These are phyloP conservation scores for Pseudopithomyces maydicus DNA, from an alignment of 2,329 filamentous ascomycete genomes.

Conservation along the genomic window DNA sequence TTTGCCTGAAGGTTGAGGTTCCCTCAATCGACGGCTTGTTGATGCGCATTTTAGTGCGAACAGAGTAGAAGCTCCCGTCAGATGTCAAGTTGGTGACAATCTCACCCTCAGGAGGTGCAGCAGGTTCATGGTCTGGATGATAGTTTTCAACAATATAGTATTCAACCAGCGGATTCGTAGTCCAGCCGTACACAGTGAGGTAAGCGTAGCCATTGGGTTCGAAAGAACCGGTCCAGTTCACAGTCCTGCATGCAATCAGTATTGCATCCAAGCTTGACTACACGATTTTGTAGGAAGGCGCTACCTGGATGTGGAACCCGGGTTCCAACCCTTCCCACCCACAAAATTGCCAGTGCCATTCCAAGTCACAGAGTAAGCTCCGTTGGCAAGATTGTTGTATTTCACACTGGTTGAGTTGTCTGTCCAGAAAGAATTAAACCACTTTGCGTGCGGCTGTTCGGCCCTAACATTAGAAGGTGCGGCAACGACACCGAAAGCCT, in stretches of 20 bases:
- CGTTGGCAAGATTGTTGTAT: neutral
- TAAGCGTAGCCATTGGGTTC: constrained; percentile 27
- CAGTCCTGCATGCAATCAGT: neutral
- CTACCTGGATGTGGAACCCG: neutral
- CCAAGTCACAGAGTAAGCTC: neutral
- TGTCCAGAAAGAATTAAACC: neutral
- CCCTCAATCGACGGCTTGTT: constrained; percentile 60
- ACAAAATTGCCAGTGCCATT: neutral
- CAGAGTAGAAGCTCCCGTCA: constrained; percentile 59
- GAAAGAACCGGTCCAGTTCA: constrained; percentile 27
- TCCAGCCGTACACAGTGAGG: constrained; percentile 61
- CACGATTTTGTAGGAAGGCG: no score
- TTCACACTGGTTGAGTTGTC: neutral
- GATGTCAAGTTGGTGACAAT: constrained; percentile 49
- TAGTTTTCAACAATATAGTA: constrained; percentile 63
- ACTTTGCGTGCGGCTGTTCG: neutral
- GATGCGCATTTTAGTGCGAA: constrained; percentile 54
- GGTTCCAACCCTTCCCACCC: neutral
- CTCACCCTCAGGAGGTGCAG: constrained; percentile 50
- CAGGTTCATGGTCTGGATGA: constrained; percentile 51
- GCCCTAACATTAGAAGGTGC: neutral
- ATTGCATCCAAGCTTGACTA: no score
- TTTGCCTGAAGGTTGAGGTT: constrained; percentile 59
- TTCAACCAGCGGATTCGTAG: constrained; percentile 57
- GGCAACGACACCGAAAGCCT: neutral